Evolutionary conservation across 768 basidiomycete species (phyloP), one percentile per base, ranked within the genome.

Genomic region (Kwoniella dejecticola): DNA sequence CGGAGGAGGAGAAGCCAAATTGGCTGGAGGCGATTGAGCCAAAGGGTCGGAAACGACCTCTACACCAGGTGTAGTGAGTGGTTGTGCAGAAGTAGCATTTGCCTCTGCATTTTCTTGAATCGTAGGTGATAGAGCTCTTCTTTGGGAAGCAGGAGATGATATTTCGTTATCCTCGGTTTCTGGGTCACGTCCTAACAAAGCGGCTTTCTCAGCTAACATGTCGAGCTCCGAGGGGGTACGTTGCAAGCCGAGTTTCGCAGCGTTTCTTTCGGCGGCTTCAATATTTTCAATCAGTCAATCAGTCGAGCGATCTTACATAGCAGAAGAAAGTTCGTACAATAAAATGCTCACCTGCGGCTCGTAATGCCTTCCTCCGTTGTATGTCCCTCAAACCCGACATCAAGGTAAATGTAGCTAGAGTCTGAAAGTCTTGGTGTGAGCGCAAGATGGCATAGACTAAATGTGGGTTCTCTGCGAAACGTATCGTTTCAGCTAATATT

Each of bases 361-460:
- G 60, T 87, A 78, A 87, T 87, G 44, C 86, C 84, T 60, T 85
- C 75, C 74, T 90, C 11, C 89, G 84, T 53, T 86, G 85, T 24
- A 97, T 88, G 70, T 96, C 93, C 2, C 89, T 84, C 42, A 98
- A 83, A 8, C 89, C 95, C n/a, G 84, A 82, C 1, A 88, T 82
- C 8, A 99, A 82, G 0, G 93, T 96, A 74, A 98, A 95, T 0
- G 89, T 95, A 1, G 91, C 91, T 17, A 99, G 83, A 63, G 90
- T 87, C 75, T 96, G 89, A 75, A 99, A 95, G 1, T 83, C 82
- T 68, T 89, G 87, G 77, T 92, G 90, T 0, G 91, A 84, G 7
- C 89, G 85, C 3, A 98, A 81, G 52, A 98, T 85, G 3, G 88
- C 88, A 75, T 96, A 94, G 48, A 92, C 82, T 36, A 98, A 78